phyloP scores from a whole-genome alignment of 2,329 filamentous ascomycete species.

The Claviceps sp. region DNA sequence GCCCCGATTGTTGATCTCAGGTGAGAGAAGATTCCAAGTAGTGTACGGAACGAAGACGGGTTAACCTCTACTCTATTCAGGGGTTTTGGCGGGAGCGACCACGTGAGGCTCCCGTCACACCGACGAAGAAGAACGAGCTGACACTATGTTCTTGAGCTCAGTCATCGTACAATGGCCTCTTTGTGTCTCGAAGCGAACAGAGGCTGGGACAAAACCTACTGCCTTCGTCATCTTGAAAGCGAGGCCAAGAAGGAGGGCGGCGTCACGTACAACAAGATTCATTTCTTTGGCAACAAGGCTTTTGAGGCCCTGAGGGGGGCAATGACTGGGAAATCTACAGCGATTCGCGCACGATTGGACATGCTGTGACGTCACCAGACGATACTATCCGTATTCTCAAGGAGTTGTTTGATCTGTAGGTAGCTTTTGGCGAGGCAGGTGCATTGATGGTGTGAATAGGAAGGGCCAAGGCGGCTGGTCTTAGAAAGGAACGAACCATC shows the following conservation, averaged over 20 bases:
- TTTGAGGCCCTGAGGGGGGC: slow-evolving; percentile 70
- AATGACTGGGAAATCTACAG: slow-evolving; percentile 93
- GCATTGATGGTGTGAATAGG: neutral
- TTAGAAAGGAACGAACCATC: neutral
- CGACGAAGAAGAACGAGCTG: too few species aligned
- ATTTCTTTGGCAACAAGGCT: slow-evolving; percentile 98
- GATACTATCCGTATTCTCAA: slow-evolving; percentile 72
- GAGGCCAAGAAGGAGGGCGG: slow-evolving; percentile 60
- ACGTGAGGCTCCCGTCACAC: too few species aligned
- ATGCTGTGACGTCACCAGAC: slow-evolving; percentile 67
- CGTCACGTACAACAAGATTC: slow-evolving; percentile 71
- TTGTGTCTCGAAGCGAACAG: too few species aligned
- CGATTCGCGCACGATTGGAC: slow-evolving; percentile 71
- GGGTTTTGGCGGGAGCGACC: too few species aligned
- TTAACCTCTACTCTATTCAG: too few species aligned
- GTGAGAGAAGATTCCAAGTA: too few species aligned
- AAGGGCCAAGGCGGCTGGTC: neutral
- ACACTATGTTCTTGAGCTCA: too few species aligned
- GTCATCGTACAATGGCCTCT: too few species aligned
- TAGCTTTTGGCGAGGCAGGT: neutral
- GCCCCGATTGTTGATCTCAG: too few species aligned
- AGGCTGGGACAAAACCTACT: slow-evolving; percentile 99
- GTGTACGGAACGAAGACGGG: too few species aligned
- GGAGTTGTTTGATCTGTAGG: slow-evolving; percentile 60
- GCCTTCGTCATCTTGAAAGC: slow-evolving; percentile 71